These are phyloP conservation scores for Cladosporium phlei DNA, from an alignment of 2,329 filamentous ascomycete species.

Conservation along the genomic window DNA sequence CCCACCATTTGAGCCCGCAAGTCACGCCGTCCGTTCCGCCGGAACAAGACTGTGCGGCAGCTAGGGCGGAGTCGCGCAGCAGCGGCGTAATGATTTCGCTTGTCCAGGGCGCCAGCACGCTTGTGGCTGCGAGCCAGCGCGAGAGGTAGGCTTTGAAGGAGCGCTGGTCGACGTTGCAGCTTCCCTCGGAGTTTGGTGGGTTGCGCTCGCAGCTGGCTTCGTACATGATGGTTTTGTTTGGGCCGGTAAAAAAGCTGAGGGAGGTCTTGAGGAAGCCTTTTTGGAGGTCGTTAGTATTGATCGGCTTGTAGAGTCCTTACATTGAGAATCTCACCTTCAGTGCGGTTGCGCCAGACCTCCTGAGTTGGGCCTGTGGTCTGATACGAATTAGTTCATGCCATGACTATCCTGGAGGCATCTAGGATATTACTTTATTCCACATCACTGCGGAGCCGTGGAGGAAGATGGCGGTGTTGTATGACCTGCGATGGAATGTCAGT, in stretches of 20 bases:
- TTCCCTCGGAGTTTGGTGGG: slow-evolving; percentile 16
- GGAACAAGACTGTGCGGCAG: slow-evolving; percentile 51
- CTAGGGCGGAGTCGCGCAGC: slow-evolving; percentile 49
- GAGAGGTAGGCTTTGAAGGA: slow-evolving; percentile 40
- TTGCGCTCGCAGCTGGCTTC: slow-evolving; percentile 43
- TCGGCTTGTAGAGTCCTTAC: no score
- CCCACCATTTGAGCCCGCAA: slow-evolving; percentile 42
- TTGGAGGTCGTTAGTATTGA: no score
- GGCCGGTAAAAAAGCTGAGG: slow-evolving; percentile 37
- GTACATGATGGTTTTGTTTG: slow-evolving; percentile 35
- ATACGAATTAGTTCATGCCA: background rate
- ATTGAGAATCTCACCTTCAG: slow-evolving; percentile 23
- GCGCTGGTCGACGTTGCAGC: slow-evolving; percentile 42
- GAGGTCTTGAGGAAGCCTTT: slow-evolving; percentile 20
- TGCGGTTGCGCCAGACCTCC: slow-evolving; percentile 22
- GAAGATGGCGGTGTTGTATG: slow-evolving; percentile 43
- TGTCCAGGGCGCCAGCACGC: slow-evolving; percentile 56
- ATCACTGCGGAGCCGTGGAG: slow-evolving; percentile 45
- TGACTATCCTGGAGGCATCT: background rate
- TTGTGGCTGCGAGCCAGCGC: slow-evolving; percentile 50
- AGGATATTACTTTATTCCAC: slow-evolving; percentile 35
- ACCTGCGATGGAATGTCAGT: slow-evolving; percentile 40
- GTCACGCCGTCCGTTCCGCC: slow-evolving; percentile 43
- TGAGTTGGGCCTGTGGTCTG: slow-evolving; percentile 23
- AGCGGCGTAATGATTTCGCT: slow-evolving; percentile 47